These are phyloP conservation scores for Colletotrichum australisinense DNA, from an alignment of 2,329 filamentous ascomycete genomes.

Conservation along the genomic window DNA sequence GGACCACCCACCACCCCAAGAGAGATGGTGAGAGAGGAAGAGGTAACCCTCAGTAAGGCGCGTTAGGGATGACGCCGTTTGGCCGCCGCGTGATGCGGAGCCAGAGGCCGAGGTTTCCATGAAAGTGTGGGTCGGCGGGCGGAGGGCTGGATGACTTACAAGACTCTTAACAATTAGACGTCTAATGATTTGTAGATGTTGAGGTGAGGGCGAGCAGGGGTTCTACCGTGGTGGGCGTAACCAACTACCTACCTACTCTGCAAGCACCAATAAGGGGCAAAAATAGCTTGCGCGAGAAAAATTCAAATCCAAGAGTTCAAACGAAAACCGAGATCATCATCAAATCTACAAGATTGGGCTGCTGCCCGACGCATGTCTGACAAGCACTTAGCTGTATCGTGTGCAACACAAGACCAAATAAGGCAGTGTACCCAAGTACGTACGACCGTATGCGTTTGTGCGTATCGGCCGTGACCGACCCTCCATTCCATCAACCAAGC, in stretches of 20 bases:
- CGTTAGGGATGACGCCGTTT: background rate
- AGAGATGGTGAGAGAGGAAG: background rate
- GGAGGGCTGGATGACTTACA: background rate
- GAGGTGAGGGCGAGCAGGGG: background rate
- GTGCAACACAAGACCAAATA: background rate
- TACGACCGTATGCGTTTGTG: background rate
- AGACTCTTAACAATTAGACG: conserved; percentile 5
- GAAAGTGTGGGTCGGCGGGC: background rate
- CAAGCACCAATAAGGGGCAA: too few species aligned
- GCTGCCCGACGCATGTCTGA: conserved; percentile 31
- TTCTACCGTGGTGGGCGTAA: background rate
- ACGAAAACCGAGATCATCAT: conserved; percentile 11
- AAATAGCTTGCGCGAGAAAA: background rate
- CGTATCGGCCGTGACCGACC: too few species aligned
- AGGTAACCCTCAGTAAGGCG: background rate
- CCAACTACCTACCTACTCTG: background rate
- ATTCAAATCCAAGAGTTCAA: conserved; percentile 1
- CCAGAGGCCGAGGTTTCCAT: too few species aligned
- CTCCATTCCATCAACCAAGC: too few species aligned
- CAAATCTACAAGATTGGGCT: conserved; percentile 8
- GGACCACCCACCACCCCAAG: too few species aligned
- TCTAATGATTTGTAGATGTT: conserved; percentile 14
- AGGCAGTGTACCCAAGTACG: background rate
- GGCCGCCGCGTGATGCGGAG: conserved; percentile 9
- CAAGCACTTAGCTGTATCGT: background rate